A percentile compares a stretch with the other conserved stretches of the same genome.
Conservation (phyloP, 139 green algal genomes). For the Micromonas pusilla region DNA sequence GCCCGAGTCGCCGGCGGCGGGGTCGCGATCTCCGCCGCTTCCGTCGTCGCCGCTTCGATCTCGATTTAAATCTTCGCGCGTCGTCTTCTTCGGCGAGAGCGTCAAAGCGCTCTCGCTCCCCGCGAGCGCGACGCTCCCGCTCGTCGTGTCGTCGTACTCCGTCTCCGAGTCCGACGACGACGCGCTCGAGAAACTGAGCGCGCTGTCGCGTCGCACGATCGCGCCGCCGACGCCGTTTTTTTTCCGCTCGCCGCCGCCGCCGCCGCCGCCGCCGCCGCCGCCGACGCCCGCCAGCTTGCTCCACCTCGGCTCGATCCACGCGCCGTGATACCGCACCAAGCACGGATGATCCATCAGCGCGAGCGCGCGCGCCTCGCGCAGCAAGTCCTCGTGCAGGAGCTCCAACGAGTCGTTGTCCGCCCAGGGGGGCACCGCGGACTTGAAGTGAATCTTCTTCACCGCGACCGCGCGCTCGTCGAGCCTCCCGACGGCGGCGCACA, state of each 20-base stretch:
- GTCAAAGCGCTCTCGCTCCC: no score
- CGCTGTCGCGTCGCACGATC: background rate
- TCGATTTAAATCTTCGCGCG: no score
- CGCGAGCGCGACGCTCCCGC: no score
- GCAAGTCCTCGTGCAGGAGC: constrained; percentile 1
- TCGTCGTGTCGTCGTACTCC: no score
- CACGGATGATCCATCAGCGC: constrained; percentile 1
- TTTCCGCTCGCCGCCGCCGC: background rate
- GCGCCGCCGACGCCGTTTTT: background rate
- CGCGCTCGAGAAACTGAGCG: no score
- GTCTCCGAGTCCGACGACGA: no score
- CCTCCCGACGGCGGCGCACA: background rate
- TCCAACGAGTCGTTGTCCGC: background rate
- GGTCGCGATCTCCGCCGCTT: background rate
- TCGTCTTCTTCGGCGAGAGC: no score
- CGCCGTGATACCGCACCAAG: background rate
- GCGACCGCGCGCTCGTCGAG: background rate
- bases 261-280: background rate
- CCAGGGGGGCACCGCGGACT: background rate
- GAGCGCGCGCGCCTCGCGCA: background rate
- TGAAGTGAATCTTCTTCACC: background rate
- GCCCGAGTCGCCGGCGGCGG: no score
- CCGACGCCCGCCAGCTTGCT: background rate
- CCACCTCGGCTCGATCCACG: constrained; percentile 15
- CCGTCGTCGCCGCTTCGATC: background rate